Evolutionary conservation across 2,329 filamentous ascomycete genomes (phyloP), one percentile per base, ranked within the genome.

Genomic region (Phoma sp.): DNA sequence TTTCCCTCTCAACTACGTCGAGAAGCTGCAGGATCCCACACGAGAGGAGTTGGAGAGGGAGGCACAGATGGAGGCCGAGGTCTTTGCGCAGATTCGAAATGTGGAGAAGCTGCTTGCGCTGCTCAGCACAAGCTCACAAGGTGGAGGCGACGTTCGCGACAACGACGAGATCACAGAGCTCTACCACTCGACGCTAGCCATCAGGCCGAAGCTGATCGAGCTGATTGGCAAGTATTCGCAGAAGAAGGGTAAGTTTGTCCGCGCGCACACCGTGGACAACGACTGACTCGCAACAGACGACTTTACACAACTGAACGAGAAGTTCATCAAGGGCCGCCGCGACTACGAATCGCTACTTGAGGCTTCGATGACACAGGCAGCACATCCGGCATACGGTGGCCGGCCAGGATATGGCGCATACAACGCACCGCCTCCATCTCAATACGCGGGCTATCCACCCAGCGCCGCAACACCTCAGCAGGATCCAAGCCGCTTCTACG

Each of bases 191-290:
- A 98, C 95, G 0, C 78, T 98, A 61, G 91, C 93, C 3, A 99
- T 99, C 69, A 85, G 95, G 29, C 95, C 95, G 12, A 99, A 99
- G 80, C 80, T 99, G 59, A 98, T 99, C 73, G 96, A 98, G 79
- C 80, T 99, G 44, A 99, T 99, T 73, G 95, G 96, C 60, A 98
- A 98, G 75, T 99, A 99, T 74, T 98, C 95, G 9, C 95, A 99
- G 74, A 98, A 96, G 85, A 99, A 99, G 79, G 93, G 92, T 94
- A 79, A 64, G 73, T 50, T 7, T 25, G 9, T 15, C 13, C 17
- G 1, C 2, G 15, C 12, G 32, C 19, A 21, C 40, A 9, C 6
- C 27, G 9, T 48, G 6, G 25, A 37, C 41, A 44, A 25, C 24
- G 10, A 38, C 53, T 67, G 53, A 69, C 53, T 46, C 21, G 38